phyloP scores from a whole-genome alignment of 306 rosid species.

The Acacia crassicarpa region DNA sequence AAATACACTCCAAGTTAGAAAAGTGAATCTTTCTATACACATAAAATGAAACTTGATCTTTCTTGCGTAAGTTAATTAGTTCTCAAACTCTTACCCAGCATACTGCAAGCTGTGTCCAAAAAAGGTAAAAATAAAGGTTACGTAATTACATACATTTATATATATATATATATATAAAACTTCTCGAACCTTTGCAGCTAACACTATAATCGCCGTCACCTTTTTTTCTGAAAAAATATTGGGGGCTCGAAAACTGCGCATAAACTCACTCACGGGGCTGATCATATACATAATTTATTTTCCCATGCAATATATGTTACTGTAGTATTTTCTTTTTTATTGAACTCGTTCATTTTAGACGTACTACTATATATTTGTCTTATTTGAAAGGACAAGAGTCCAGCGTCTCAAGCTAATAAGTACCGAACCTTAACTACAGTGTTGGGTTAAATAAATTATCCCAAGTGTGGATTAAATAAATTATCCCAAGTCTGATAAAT shows the following conservation, averaged over 20 bases:
- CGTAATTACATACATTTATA: background rate
- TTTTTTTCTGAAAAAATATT: background rate
- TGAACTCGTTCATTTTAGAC: background rate
- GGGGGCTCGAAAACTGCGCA: no score
- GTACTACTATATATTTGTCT: no score
- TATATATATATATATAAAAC: background rate
- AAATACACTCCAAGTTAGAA: background rate
- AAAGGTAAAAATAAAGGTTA: background rate
- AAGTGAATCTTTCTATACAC: background rate
- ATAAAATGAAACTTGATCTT: conserved; percentile 28
- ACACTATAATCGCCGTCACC: background rate
- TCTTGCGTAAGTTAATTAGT: conserved; percentile 16
- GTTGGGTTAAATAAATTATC: background rate
- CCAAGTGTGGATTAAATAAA: background rate
- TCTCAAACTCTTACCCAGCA: conserved; percentile 23
- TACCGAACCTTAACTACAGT: background rate
- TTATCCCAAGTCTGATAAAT: background rate
- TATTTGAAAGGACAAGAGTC: background rate
- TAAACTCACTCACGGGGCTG: no score
- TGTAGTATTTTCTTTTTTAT: no score
- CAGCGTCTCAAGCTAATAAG: background rate
- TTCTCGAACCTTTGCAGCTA: background rate
- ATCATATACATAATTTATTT: no score
- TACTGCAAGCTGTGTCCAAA: conserved; percentile 8
- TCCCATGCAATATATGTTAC: background rate